Evolutionary conservation across 2,329 filamentous ascomycete genomes (phyloP), one percentile per base, ranked within the genome.

Genomic region (Pyricularia pennisetigena): DNA sequence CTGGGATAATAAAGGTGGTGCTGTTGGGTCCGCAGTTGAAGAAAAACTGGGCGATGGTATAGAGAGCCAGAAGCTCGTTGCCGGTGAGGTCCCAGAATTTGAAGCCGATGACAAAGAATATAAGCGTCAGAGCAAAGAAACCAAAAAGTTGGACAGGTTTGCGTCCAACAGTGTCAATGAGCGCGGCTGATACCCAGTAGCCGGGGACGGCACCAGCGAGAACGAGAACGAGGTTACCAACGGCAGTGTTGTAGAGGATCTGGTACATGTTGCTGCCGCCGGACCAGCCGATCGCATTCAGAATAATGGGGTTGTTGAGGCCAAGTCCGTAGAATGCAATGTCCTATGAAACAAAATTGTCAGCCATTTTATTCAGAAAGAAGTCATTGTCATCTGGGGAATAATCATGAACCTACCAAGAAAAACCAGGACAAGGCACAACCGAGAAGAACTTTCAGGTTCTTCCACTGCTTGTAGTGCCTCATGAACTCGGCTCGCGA

Each of bases 391-490:
- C 57, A 14, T 61, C 23, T 23, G n/a, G 23, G 54, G 54, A 41
- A 54, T 54, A 54, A n/a, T 8, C 3, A 54, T 54, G 7, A 32
- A 54, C 66, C n/a, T 62, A 67, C 66, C 67, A 92, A 87, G 78
- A 91, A 86, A 78, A 94, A 94, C 92, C 92, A 96, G 2, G 92
- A 94, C 59, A 90, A 89, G 14, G 91, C 90, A 14, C 91, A 94
- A n/a, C 75, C 76, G 26, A 73, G 70, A 9, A 78, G 85, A 20
- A 93, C 83, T 75, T 88, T 87, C 68, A 85, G 87, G 75, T 94
- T 89, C 80, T 88, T 90, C 82, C 85, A 87, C 74, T 89, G 85
- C 69, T 82, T 76, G 77, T 93, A 94, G 80, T 94, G 89, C 41
- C 77, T 77, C 77, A 81, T 76, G 80, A 95, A 95, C 78, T 96